A percentile compares a stretch with the other conserved stretches of the same genome.
These are phyloP conservation scores for Heliocybe sulcata DNA, from an alignment of 1,284 basidiomycete species.

Conservation along the genomic window DNA sequence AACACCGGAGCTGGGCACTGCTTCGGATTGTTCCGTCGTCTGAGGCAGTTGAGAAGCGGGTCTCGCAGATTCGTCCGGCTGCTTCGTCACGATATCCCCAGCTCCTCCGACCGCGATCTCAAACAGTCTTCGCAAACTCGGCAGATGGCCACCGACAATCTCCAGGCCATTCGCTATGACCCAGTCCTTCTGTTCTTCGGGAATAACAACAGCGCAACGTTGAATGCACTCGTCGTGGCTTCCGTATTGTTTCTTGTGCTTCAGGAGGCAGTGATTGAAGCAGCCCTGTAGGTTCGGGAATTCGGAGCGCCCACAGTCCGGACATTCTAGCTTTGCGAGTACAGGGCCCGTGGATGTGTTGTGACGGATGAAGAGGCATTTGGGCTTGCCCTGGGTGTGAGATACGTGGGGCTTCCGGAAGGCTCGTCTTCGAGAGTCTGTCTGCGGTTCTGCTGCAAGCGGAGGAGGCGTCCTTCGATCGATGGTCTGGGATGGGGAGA, in stretches of 20 bases:
- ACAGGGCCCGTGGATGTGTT: conserved; percentile 24
- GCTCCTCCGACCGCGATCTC: conserved; percentile 57
- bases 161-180: conserved; percentile 47
- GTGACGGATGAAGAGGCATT: conserved; percentile 35
- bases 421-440: not conserved
- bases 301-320: conserved; percentile 50
- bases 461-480: conserved; percentile 15
- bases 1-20: conserved; percentile 17
- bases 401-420: conserved; percentile 15
- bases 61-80: not conserved
- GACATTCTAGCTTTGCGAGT: conserved; percentile 47
- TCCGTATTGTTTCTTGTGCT: conserved; percentile 61
- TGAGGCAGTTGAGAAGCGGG: not conserved
- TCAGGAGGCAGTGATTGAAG: conserved; percentile 66
- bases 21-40: conserved; percentile 7
- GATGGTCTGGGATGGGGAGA: conserved; percentile 12
- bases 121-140: conserved; percentile 60
- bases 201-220: conserved; percentile 46
- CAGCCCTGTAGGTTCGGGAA: conserved; percentile 73
- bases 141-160: conserved; percentile 47
- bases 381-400: conserved; percentile 25
- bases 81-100: conserved; percentile 6
- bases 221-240: conserved; percentile 71
- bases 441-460: conserved; percentile 6
- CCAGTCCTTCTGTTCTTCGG: conserved; percentile 32